Percentiles rank a stretch among this genome's conserved stretches.
Conservation (phyloP, 2,329 filamentous ascomycete species). For the Colletotrichum orchidophilum region DNA sequence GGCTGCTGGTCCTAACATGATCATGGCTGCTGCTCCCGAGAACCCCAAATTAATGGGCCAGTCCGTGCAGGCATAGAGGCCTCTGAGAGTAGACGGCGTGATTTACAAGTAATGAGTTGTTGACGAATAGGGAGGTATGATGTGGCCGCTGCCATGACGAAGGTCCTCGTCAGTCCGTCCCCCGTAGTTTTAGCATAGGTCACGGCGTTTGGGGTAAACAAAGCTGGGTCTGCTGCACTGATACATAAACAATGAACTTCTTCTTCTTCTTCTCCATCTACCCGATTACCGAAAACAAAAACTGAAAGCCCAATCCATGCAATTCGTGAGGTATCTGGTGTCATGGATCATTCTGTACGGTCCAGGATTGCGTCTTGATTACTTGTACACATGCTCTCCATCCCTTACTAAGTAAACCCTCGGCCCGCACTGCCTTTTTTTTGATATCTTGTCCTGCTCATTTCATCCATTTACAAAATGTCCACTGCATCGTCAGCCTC, state of each 20-base stretch:
- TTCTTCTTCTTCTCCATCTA: conserved; percentile 33
- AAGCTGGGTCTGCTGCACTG: conserved; percentile 35
- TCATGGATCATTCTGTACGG: conserved; percentile 13
- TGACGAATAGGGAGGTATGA: not conserved
- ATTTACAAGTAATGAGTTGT: conserved; percentile 11
- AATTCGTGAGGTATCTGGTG: conserved; percentile 35
- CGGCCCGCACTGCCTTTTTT: conserved; percentile 24
- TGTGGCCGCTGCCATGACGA: conserved; percentile 20
- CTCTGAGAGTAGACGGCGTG: not conserved
- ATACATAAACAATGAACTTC: conserved; percentile 32
- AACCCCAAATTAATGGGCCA: conserved; percentile 55
- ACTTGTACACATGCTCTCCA: conserved; percentile 29
- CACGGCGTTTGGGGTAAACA: conserved; percentile 48
- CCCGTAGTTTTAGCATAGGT: conserved; percentile 48
- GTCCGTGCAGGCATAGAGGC: conserved; percentile 34
- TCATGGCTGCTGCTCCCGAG: conserved; percentile 54
- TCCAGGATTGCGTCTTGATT: conserved; percentile 12
- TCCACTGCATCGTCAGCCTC: conserved; percentile 63
- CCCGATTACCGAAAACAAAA: conserved; percentile 39
- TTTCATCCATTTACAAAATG: conserved; percentile 46
- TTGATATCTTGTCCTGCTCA: not conserved
- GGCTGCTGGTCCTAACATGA: conserved; percentile 49
- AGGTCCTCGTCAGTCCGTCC: conserved; percentile 14
- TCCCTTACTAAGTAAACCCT: conserved; percentile 7
- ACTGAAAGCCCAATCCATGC: conserved; percentile 34